Percentiles rank a stretch among this genome's conserved stretches.
Conservation (phyloP, 1,139 yeast species). For the Hansenula sp. region DNA sequence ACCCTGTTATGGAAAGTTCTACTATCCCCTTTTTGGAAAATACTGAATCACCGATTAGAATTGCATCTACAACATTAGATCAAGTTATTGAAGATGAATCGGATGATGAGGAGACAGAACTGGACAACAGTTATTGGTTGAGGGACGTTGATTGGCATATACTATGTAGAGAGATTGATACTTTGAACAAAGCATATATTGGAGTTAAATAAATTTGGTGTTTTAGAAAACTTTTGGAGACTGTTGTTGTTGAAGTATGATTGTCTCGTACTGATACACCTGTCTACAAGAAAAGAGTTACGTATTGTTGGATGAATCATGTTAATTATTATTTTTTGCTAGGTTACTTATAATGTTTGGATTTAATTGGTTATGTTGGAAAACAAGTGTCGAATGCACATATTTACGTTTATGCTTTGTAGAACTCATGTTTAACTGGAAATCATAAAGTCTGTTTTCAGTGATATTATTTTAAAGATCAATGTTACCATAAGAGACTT, state of each 20-base stretch:
- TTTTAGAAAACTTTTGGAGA: not conserved
- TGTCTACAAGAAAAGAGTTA: not conserved
- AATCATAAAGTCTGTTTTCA: too few species aligned
- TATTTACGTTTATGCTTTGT: too few species aligned
- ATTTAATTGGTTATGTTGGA: too few species aligned
- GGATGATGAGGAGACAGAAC: constrained; percentile 13
- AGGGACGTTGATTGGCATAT: constrained; percentile 88
- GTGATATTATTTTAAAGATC: too few species aligned
- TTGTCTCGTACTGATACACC: too few species aligned
- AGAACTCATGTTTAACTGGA: too few species aligned
- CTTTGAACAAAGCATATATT: constrained; percentile 51
- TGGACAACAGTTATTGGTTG: constrained; percentile 27
- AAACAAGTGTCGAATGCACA: too few species aligned
- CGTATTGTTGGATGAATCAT: not conserved
- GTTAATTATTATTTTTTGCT: not conserved
- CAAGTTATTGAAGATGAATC: constrained; percentile 11
- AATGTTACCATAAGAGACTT: too few species aligned
- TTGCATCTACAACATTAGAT: constrained; percentile 9
- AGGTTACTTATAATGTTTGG: too few species aligned
- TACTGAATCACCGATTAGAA: constrained; percentile 9
- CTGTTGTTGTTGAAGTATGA: too few species aligned
- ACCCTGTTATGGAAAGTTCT: constrained; percentile 7
- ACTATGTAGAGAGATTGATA: constrained; percentile 81
- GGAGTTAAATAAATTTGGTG: constrained; percentile 3
- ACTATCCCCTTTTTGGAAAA: constrained; percentile 7